These are phyloP conservation scores for Xanthoceras sorbifolium DNA, from an alignment of 345 rosid genomes.

Conservation along the genomic window DNA sequence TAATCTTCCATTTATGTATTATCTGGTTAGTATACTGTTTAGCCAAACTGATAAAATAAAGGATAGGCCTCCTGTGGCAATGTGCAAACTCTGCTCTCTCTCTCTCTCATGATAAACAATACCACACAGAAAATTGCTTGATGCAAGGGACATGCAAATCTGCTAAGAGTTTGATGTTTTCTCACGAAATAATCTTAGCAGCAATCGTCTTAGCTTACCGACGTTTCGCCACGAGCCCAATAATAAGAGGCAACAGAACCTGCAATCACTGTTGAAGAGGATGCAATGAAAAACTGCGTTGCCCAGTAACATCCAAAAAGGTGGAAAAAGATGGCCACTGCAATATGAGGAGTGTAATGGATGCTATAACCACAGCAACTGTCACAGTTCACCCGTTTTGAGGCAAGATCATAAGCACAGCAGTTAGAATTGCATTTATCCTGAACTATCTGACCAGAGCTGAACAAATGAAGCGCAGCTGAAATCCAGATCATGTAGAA, in stretches of 20 bases:
- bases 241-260: slow-evolving; percentile 97
- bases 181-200: not conserved
- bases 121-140: no score
- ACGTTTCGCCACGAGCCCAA: slow-evolving; percentile 89
- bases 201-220: slow-evolving; percentile 48
- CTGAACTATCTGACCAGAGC: slow-evolving; percentile 84
- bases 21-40: not conserved
- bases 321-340: slow-evolving; percentile 86
- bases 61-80: no score
- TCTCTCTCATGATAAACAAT: not conserved
- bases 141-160: not conserved
- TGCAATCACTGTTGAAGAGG: slow-evolving; percentile 86
- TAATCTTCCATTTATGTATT: no score
- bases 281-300: slow-evolving; percentile 83
- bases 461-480: slow-evolving; percentile 86
- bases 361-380: slow-evolving; percentile 87
- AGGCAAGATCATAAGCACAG: slow-evolving; percentile 81
- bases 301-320: slow-evolving; percentile 97
- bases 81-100: no score
- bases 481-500: slow-evolving; percentile 97
- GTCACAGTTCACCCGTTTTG: slow-evolving; percentile 85
- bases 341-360: slow-evolving; percentile 90
- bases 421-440: slow-evolving; percentile 83
- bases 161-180: not conserved
- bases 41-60: not conserved